A percentile compares a stretch with the other conserved stretches of the same genome.
Evolutionary conservation across 1,139 yeast species (phyloP).

Genomic region (Taphrina confusa): DNA sequence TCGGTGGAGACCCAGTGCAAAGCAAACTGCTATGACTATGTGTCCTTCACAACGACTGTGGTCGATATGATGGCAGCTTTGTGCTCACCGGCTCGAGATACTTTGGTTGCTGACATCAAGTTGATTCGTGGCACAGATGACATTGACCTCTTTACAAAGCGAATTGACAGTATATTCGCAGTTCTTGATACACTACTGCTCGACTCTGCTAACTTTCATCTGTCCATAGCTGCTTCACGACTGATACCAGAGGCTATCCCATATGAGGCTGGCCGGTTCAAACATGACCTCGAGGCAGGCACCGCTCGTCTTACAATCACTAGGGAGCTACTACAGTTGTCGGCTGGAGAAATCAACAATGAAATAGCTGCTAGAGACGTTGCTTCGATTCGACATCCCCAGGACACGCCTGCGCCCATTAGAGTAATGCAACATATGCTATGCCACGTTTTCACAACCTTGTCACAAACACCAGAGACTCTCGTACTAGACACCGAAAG

Average conservation of each 20-base stretch:
- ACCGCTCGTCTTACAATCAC: neutral
- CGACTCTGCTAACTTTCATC: constrained; percentile 35
- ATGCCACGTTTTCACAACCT: neutral
- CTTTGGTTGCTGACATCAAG: constrained; percentile 14
- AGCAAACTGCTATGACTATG: constrained; percentile 20
- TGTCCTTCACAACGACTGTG: constrained; percentile 12
- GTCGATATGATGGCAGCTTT: constrained; percentile 30
- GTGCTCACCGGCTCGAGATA: constrained; percentile 37
- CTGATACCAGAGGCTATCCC: constrained; percentile 32
- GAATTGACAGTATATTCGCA: constrained; percentile 26
- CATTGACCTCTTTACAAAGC: constrained; percentile 10
- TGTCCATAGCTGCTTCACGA: constrained; percentile 10
- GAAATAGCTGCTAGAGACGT: neutral
- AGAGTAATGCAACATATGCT: constrained; percentile 8
- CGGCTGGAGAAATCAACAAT: neutral
- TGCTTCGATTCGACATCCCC: neutral
- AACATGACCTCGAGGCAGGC: constrained; percentile 41
- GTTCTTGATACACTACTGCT: constrained; percentile 31
- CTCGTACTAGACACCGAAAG: constrained; percentile 19
- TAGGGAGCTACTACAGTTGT: neutral
- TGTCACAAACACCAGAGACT: constrained; percentile 13
- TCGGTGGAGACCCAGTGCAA: constrained; percentile 24
- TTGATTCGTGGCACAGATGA: constrained; percentile 10
- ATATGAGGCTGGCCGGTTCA: constrained; percentile 32
- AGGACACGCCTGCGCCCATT: neutral